Base-by-base conservation (phyloP, 176 grass and related monocot genomes). In the Cocos nucifera region DNA sequence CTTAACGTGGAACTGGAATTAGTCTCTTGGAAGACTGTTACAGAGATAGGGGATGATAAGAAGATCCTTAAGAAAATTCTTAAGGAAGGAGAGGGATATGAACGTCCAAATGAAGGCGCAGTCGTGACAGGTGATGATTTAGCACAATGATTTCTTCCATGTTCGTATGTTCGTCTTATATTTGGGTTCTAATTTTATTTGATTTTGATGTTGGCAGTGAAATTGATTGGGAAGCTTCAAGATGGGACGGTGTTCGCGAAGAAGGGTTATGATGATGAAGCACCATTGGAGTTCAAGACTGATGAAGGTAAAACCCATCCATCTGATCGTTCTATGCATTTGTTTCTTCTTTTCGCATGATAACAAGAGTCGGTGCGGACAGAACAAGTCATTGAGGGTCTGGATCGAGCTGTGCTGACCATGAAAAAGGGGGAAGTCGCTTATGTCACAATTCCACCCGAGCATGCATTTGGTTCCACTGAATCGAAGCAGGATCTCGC, bases 351-450 rank as follows among this genome's bases (percentile, higher is more conserved):
- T 44, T 44, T 44, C 9, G 0, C 35, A 12, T 44, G 35, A 44
- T 44, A 2, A 44, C 35, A 44, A 14, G 35, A 12, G 35, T 10
- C 35, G 0, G 10, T 12, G 10, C 35, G 35, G 35, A 0, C 50
- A 70, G 89, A 93, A 25, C 80, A 93, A 84, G 89, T 84, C 4
- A 84, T 93, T 82, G 67, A 84, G 66, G 89, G 89, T 49, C 74
- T 93, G 79, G 89, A 93, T 70, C 23, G 15, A 76, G 89, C 84
- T 70, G 84, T 93, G 49, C 51, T 73, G 67, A 79, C 73, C 53
- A 93, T 93, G 89, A 93, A 88, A 59, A 88, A 70, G 74, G 89
- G 84, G 60, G 89, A 93, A 70, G 74, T 88, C 14, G 74, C 84
- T 56, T 76, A 64, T 58, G 60, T 93, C 23, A 88, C 84, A 63